These are phyloP conservation scores for Ambrosia artemisiifolia DNA, from an alignment of 129 eudicot species.

Conservation along the genomic window DNA sequence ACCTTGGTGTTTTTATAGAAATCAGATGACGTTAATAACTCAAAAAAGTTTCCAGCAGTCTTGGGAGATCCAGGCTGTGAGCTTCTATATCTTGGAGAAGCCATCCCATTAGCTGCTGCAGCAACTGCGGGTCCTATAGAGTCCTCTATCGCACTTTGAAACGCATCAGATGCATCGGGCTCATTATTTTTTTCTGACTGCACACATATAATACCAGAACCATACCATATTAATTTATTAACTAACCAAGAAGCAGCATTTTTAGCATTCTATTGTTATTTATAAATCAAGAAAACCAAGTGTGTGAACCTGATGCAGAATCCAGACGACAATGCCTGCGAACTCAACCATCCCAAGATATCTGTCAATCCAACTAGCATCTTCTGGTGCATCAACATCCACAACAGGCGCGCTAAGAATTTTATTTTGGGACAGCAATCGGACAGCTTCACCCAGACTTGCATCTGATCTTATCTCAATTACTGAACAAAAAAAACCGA, in stretches of 20 bases:
- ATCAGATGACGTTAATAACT: slow-evolving; percentile 78
- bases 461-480: slow-evolving; percentile 80
- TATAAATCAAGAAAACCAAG: not conserved
- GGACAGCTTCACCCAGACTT: slow-evolving; percentile 82
- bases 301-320: slow-evolving; percentile 74
- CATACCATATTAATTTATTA: not conserved
- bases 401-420: slow-evolving; percentile 88
- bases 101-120: slow-evolving; percentile 71
- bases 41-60: slow-evolving; percentile 82
- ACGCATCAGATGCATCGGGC: slow-evolving; percentile 5
- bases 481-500: slow-evolving; percentile 35
- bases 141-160: slow-evolving; percentile 26
- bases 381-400: slow-evolving; percentile 76
- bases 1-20: slow-evolving; percentile 86
- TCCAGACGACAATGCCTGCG: slow-evolving; percentile 97
- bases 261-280: not conserved
- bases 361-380: slow-evolving; percentile 95
- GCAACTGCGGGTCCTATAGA: slow-evolving; percentile 51
- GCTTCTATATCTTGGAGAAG: slow-evolving; percentile 71
- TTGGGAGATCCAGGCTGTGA: slow-evolving; percentile 64
- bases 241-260: not conserved
- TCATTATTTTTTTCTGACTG: slow-evolving; percentile 70
- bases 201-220: slow-evolving; percentile 13
- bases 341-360: slow-evolving; percentile 89
- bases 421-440: slow-evolving; percentile 64